Conservation (phyloP, 2,329 filamentous ascomycete species). For the Fusarium praegraminearum region DNA sequence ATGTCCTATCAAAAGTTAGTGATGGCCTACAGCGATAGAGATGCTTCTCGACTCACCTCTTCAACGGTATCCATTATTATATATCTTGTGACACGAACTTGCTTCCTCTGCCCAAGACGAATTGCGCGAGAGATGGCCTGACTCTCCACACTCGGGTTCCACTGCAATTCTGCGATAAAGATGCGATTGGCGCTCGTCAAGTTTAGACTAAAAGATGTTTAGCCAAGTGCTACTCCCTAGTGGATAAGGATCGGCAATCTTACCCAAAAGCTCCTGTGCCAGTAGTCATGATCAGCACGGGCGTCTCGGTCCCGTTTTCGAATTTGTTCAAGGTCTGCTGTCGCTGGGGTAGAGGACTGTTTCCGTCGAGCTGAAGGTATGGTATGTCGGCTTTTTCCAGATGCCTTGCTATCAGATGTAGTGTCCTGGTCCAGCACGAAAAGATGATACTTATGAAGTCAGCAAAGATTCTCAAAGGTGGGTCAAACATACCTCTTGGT, state of each 20-base stretch:
- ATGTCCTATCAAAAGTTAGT: accelerated
- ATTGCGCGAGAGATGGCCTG: slow-evolving; percentile 64
- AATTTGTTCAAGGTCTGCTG: slow-evolving; percentile 57
- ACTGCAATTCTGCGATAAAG: slow-evolving; percentile 66
- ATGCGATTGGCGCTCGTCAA: slow-evolving; percentile 61
- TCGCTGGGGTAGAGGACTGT: slow-evolving; percentile 52
- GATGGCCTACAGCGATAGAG: accelerated
- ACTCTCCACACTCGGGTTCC: slow-evolving; percentile 65
- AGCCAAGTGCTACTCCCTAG: accelerated
- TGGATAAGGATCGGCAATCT: not conserved
- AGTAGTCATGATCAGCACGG: slow-evolving; percentile 64
- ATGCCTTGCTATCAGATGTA: slow-evolving; percentile 53
- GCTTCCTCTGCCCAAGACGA: slow-evolving; percentile 58
- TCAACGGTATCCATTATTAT: slow-evolving; percentile 58
- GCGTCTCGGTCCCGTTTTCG: slow-evolving; percentile 33
- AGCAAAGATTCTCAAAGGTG: accelerated
- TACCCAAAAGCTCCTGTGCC: slow-evolving; percentile 65
- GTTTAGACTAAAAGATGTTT: slow-evolving; percentile 54
- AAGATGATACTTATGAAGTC: slow-evolving; percentile 56
- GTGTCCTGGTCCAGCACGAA: slow-evolving; percentile 59
- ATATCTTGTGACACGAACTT: slow-evolving; percentile 61
- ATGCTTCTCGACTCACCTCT: slow-evolving; percentile 46
- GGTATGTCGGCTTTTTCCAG: slow-evolving; percentile 46
- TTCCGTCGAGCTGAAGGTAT: slow-evolving; percentile 59
- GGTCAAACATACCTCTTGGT: not conserved